Base-by-base conservation (phyloP, 805 yeast genomes). In the Candida sphagnicola region DNA sequence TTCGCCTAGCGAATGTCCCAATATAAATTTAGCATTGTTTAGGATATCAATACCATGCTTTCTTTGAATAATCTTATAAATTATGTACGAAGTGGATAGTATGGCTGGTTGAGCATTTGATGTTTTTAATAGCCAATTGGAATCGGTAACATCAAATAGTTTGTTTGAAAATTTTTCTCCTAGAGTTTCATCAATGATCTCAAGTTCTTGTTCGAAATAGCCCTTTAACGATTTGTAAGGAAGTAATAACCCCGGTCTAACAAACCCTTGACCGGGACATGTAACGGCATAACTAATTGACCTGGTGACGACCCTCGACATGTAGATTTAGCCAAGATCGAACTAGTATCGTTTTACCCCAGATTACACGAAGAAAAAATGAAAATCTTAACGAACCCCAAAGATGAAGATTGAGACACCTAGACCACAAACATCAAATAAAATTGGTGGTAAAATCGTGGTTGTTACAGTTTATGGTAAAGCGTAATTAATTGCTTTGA, bases 21-120 rank as follows among this genome's bases (percentile, higher is more conserved):
- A 37, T 3, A 62, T 45, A 41, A 46, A 62, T 14, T 23, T 13
- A 10, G 57, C 43, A 4, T 46, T 40, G 1, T 43, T 36, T 2
- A 47, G 35, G 16, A 59, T 41, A 38, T 53, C 49, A 3, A 54
- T 34, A 3, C 50, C 59, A 13, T 49, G 41, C 5, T 40, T 35
- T 15, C 47, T 37, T 5, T 51, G 47, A 14, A 60, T 4, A 10
- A 58, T 34, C 16, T 54, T 47, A 41, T 47, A 48, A 8, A 62
- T 52, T 3, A 66, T 52, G 35, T 50, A 58, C 17, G 75, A 62
- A 3, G 75, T 54, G 2, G 72, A 59, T 21, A 76, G 54, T 8
- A 76, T 68, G 17, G 79, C 71, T 3, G 81, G 81, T 59, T 77
- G 82, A 16, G 80, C 79, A 47, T 70, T 61, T 30, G 67, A 56